A percentile compares a stretch with the other conserved stretches of the same genome.
Conservation (phyloP, 2,329 filamentous ascomycete genomes). For the Penicillium expansum region DNA sequence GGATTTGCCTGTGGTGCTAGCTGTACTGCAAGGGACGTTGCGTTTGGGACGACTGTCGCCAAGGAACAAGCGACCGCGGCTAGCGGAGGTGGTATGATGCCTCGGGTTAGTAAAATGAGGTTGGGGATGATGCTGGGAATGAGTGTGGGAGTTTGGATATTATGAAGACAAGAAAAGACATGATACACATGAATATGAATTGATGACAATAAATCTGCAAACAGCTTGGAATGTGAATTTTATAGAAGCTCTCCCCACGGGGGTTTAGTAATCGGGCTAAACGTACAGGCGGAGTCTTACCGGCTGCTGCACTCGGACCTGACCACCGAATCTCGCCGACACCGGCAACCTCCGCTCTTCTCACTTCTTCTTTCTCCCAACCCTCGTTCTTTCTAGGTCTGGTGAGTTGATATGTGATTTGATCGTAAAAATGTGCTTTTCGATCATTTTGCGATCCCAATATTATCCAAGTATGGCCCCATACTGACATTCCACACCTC, state of each 20-base stretch:
- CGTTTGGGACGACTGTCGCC: slow-evolving; percentile 53
- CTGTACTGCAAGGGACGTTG: slow-evolving; percentile 59
- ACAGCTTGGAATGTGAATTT: background rate
- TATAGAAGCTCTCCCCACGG: slow-evolving; percentile 7
- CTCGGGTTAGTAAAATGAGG: background rate
- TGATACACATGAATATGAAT: background rate
- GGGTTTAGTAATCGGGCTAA: slow-evolving; percentile 14
- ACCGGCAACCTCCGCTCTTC: slow-evolving; percentile 13
- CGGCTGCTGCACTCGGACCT: slow-evolving; percentile 9
- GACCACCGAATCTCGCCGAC: slow-evolving; percentile 25
- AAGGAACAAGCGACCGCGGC: slow-evolving; percentile 32
- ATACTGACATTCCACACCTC: slow-evolving; percentile 8
- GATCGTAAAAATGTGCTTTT: background rate
- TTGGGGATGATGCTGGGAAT: slow-evolving; percentile 1
- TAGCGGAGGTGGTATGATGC: background rate
- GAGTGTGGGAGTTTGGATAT: slow-evolving; percentile 5
- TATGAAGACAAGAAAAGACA: background rate
- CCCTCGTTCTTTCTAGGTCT: slow-evolving; percentile 2
- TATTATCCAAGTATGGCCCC: background rate
- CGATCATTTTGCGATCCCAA: background rate
- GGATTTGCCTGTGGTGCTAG: slow-evolving; percentile 73
- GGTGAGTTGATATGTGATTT: background rate
- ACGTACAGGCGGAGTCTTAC: background rate
- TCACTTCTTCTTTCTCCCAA: slow-evolving; percentile 2
- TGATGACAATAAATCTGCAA: background rate